A percentile compares a stretch with the other conserved stretches of the same genome.
phyloP scores from a whole-genome alignment of 2,329 filamentous ascomycete species.

The Alternaria tenuissima region DNA sequence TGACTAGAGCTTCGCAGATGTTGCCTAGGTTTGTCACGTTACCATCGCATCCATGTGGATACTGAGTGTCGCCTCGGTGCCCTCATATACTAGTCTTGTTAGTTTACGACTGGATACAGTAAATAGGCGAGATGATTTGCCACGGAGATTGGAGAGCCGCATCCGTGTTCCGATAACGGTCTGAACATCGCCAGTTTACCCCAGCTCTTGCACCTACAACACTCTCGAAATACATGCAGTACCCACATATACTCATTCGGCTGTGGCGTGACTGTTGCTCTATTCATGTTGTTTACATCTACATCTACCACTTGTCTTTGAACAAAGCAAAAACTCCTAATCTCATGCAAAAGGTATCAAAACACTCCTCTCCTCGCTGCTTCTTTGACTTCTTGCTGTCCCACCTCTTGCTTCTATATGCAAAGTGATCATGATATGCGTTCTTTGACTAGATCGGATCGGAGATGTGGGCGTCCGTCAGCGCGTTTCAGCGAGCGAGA shows the following conservation, averaged over 20 bases:
- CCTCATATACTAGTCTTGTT: neutral
- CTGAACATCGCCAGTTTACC: neutral
- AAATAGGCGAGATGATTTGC: neutral
- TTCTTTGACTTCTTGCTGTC: neutral
- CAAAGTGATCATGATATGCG: constrained; percentile 1
- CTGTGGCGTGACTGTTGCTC: neutral
- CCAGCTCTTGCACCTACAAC: neutral
- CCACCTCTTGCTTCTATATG: constrained; percentile 1
- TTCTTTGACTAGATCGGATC: neutral
- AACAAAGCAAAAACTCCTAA: neutral
- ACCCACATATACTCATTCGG: neutral
- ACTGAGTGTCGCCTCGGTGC: neutral
- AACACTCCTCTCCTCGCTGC: neutral
- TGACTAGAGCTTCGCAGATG: neutral
- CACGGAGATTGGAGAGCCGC: neutral
- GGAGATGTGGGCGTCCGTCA: neutral
- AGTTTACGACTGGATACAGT: neutral
- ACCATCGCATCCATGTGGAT: neutral
- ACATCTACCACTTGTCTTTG: neutral
- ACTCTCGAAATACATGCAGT: neutral
- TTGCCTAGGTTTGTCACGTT: neutral
- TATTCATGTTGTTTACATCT: neutral
- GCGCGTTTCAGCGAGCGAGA: constrained; percentile 1
- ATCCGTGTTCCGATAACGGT: neutral
- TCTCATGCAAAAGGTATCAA: constrained; percentile 7